Evolutionary conservation across 345 rosid genomes (phyloP), one percentile per base, ranked within the genome.

Genomic region (Geranium brycei): DNA sequence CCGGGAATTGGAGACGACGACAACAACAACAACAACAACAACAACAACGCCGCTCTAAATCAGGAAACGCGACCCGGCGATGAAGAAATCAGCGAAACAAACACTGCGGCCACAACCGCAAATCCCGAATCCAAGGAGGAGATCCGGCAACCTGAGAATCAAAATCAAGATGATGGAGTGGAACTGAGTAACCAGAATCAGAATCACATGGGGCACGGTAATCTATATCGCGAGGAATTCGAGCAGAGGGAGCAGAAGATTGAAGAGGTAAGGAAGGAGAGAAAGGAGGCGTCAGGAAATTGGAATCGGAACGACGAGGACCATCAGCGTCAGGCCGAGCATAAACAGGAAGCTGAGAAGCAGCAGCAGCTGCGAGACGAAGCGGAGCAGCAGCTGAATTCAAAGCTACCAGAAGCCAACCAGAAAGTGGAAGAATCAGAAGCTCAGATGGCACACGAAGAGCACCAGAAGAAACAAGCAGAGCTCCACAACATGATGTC

Each of bases 361-460:
- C 76, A 76, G 32, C 79, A 69, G 51, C 84, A 72, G 47, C 73
- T 61, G 69, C 28, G 28, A 2, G 28, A 23, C 28, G 28, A 23
- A 23, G 28, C 28, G 28, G 28, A 23, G 28, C 28, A 23, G 28
- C 28, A 23, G 28, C 28, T 23, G 28, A 23, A 23, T 23, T 23
- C 28, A 23, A 23, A 23, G 28, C 28, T 23, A 2, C 28, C 28
- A 23, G 61, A 53, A n/a, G 71, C 15, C 53, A 13, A 47, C 53
- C 53, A 47, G 53, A 47, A 47, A 47, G 15, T 47, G 3, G 53
- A 47, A 23, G 28, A 23, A 23, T 23, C 28, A 23, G 28, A 23
- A 47, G 15, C 53, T 47, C 53, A 47, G 11, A 47, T 47, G 53
- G 64, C 64, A 0, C 57, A 55, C 51, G 64, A 30, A 60, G 62